phyloP scores from a whole-genome alignment of 768 basidiomycete species.

The Leccinum variicolor region DNA sequence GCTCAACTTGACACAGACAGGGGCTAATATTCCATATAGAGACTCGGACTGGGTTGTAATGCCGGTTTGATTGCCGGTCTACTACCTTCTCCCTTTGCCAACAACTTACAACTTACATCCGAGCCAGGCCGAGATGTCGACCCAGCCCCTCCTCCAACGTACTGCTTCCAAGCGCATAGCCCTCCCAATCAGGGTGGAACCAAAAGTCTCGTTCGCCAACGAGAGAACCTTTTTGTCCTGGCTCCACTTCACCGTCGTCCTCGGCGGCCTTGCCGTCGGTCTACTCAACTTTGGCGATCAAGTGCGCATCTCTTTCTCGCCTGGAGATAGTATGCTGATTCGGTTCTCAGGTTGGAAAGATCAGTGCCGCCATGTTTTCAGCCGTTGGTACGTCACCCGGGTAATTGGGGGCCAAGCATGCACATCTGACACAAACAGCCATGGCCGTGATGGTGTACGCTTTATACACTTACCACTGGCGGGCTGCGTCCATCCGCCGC shows the following conservation, averaged over 20 bases:
- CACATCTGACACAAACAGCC: conserved; percentile 46
- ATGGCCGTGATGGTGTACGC: conserved; percentile 98
- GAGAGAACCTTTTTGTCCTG: conserved; percentile 97
- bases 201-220: conserved; percentile 93
- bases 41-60: conserved; percentile 8
- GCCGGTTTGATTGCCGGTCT: conserved; percentile 6
- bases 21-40: conserved; percentile 18
- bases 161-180: conserved; percentile 94
- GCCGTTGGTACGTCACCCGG: conserved; percentile 65
- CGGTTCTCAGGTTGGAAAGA: conserved; percentile 74
- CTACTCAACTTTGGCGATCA: conserved; percentile 98
- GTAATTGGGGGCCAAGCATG: background rate
- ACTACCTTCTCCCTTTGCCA: background rate
- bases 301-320: conserved; percentile 35
- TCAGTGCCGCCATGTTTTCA: conserved; percentile 96
- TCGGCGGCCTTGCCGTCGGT: conserved; percentile 94
- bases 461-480: conserved; percentile 93
- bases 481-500: conserved; percentile 86
- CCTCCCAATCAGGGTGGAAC: conserved; percentile 91
- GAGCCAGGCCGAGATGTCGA: conserved; percentile 64
- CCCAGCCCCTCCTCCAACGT: conserved; percentile 94
- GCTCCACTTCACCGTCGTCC: conserved; percentile 97
- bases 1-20: background rate
- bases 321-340: background rate
- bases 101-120: background rate